Conservation (phyloP, 805 yeast species). For the Saccharomycopsis olivae region DNA sequence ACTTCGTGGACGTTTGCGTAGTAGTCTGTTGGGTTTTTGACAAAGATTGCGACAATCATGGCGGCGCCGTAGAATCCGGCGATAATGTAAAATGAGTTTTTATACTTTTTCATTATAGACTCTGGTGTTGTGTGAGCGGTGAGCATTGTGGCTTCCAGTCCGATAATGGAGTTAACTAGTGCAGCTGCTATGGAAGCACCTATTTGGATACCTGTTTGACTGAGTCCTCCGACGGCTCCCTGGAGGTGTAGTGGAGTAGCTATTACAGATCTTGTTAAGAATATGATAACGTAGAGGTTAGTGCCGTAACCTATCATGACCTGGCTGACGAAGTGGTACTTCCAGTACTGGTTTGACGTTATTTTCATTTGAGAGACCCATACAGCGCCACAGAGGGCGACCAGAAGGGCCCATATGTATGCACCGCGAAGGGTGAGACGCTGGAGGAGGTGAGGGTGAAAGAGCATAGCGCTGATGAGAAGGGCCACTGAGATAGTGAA, state of each 20-base stretch:
- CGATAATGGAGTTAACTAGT: conserved; percentile 22
- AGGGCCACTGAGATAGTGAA: conserved; percentile 28
- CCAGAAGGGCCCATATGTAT: not conserved
- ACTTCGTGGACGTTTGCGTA: too few relatives aligned
- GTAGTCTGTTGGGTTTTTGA: too few relatives aligned
- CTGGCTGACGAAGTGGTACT: conserved; percentile 14
- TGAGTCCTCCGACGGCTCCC: conserved; percentile 30
- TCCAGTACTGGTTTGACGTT: conserved; percentile 7
- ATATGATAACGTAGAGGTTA: conserved; percentile 28
- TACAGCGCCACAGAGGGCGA: conserved; percentile 16
- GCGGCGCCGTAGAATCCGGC: too few relatives aligned
- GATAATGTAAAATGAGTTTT: too few relatives aligned
- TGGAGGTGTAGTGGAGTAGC: conserved; percentile 30
- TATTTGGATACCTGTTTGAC: conserved; percentile 28
- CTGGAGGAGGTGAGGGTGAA: not conserved
- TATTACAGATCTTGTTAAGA: conserved; percentile 24
- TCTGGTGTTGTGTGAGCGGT: too few relatives aligned
- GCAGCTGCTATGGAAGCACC: conserved; percentile 25
- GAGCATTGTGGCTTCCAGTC: too few relatives aligned
- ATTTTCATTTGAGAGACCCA: conserved; percentile 7
- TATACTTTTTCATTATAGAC: too few relatives aligned
- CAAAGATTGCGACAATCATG: too few relatives aligned
- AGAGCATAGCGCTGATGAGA: conserved; percentile 16
- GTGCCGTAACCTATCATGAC: conserved; percentile 22
- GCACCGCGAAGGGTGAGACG: not conserved